Percentiles rank a stretch among this genome's conserved stretches.
These are phyloP conservation scores for Corymbia citriodora DNA, from an alignment of 441 rosid genomes.

Conservation along the genomic window DNA sequence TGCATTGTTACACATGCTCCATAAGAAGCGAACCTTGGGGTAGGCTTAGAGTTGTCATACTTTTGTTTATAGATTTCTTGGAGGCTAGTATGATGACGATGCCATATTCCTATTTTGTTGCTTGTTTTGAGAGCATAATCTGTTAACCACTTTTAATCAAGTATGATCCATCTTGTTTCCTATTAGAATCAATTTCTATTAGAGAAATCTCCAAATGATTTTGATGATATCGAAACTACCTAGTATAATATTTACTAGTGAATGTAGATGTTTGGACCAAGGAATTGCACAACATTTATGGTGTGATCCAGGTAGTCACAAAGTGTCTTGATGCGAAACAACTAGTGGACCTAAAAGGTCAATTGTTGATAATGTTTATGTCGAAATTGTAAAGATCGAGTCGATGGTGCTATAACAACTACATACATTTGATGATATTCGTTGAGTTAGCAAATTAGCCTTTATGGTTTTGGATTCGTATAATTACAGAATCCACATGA, in stretches of 20 bases:
- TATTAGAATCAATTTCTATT: too few species aligned
- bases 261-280: neutral
- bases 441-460: fast-evolving
- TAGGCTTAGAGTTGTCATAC: too few species aligned
- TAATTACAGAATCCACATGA: neutral
- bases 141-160: too few species aligned
- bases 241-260: too few species aligned
- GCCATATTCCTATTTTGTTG: too few species aligned
- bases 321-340: too few species aligned
- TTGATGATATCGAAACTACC: neutral
- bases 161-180: too few species aligned
- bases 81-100: too few species aligned
- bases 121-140: too few species aligned
- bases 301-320: neutral
- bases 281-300: neutral
- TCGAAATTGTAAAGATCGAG: neutral
- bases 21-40: too few species aligned
- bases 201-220: neutral
- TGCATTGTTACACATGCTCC: too few species aligned
- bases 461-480: neutral
- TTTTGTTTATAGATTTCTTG: too few species aligned
- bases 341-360: neutral
- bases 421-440: neutral
- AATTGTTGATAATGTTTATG: neutral
- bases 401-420: neutral